phyloP scores from a whole-genome alignment of 345 rosid genomes.

The Bretschneidera sinensis region DNA sequence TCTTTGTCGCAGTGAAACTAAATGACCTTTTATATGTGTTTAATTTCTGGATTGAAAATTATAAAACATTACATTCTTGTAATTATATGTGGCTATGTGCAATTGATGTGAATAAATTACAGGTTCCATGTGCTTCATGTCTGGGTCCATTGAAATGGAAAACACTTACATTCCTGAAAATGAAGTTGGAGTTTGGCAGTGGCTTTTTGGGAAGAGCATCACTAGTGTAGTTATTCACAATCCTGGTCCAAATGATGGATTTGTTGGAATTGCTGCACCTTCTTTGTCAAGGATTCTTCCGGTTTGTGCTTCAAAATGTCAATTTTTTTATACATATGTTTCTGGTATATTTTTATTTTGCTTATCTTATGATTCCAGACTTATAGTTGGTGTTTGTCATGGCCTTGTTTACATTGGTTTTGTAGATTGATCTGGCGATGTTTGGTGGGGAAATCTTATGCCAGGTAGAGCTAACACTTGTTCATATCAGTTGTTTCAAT shows the following conservation, averaged over 20 bases:
- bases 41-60: no score
- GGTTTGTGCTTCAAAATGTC: conserved; percentile 44
- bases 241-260: conserved; percentile 68
- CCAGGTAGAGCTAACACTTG: conserved; percentile 54
- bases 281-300: conserved; percentile 95
- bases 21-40: no score
- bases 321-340: conserved; percentile 1
- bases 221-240: conserved; percentile 70
- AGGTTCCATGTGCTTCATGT: conserved; percentile 98
- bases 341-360: conserved; percentile 1
- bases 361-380: neutral
- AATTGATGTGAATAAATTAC: neutral
- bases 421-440: conserved; percentile 82
- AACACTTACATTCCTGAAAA: conserved; percentile 82
- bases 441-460: conserved; percentile 93
- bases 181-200: conserved; percentile 86
- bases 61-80: neutral
- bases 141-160: conserved; percentile 89
- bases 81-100: neutral
- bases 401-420: conserved; percentile 13
- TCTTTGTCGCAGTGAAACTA: no score
- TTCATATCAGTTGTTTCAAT: no score
- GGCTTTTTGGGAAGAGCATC: conserved; percentile 89
- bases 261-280: conserved; percentile 93
- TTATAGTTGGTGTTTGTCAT: conserved; percentile 15